Conservation (phyloP, 495 filamentous ascomycete genomes). For the Aspergillus saccharolyticus region DNA sequence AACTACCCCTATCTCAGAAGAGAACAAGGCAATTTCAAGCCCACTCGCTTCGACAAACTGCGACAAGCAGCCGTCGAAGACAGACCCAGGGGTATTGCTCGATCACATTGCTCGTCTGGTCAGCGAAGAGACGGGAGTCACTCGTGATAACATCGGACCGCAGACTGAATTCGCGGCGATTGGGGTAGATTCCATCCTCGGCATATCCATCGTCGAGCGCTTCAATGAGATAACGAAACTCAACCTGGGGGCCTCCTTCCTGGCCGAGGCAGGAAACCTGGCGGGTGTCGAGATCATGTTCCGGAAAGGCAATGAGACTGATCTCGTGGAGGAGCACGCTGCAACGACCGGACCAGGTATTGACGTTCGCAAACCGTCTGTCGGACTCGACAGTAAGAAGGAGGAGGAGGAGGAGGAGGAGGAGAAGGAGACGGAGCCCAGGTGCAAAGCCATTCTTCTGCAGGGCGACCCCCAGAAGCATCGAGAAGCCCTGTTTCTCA, state of each 20-base stretch:
- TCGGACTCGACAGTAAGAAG: too few relatives aligned
- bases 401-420: too few relatives aligned
- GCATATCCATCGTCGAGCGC: slow-evolving; percentile 39
- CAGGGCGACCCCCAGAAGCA: too few relatives aligned
- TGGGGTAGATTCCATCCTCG: slow-evolving; percentile 50
- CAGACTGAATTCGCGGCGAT: slow-evolving; percentile 37
- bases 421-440: too few relatives aligned
- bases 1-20: background rate
- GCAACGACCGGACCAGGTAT: too few relatives aligned
- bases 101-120: slow-evolving; percentile 22
- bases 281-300: too few relatives aligned
- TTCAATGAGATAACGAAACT: slow-evolving; percentile 28
- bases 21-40: background rate
- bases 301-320: too few relatives aligned
- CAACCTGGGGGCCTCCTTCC: slow-evolving; percentile 29
- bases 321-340: too few relatives aligned
- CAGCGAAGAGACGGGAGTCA: slow-evolving; percentile 18
- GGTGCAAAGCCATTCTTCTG: too few relatives aligned
- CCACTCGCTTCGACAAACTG: background rate
- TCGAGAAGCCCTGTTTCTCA: slow-evolving; percentile 22
- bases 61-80: background rate
- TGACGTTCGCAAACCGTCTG: too few relatives aligned
- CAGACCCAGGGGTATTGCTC: background rate
- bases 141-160: slow-evolving; percentile 30
- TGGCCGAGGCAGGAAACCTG: too few relatives aligned